Base-by-base conservation (phyloP, 768 basidiomycete species). In the Podaxis sp. region DNA sequence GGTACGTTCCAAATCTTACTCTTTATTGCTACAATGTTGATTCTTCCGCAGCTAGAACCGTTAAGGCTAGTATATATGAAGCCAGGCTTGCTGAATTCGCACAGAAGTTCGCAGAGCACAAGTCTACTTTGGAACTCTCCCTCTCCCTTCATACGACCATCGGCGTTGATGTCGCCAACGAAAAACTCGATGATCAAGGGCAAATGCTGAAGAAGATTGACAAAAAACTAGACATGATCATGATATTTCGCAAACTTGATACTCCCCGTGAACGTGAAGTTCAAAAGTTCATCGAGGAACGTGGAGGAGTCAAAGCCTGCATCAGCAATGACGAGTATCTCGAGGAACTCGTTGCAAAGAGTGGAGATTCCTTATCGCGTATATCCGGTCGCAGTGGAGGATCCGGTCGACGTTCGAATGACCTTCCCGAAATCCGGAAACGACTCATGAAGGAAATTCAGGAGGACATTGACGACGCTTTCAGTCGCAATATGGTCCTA, bases 241-340 rank as follows among this genome's bases (percentile, higher is more conserved):
- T 73, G 15, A 69, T 81, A 27, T 77, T 80, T 54, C 68, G 73
- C 22, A 73, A 72, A 49, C 64, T 79, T 3, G 74, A 79, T n/a
- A 73, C 78, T 0, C 74, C 77, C 2, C 72, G 75, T 13, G 78
- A 80, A 63, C 69, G 70, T 51, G 77, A 80, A 25, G 55, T 79
- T 1, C 65, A 70, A 13, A 71, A 71, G 54, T 75, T 80, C 54
- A 74, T 82, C 19, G 69, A 74, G n/a, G 68, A 72, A 9, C 71
- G 77, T 40, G 80, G 80, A 2, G 80, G 80, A 1, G 70, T 67
- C 0, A 73, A 73, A 29, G 71, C 72, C 3, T 76, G 73, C 54
- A 64, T 78, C 7, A 68, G 68, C 13, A 74, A 76, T 50, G 75
- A 79, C 47, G 66, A 69, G 13, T 66, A 73, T 12, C 65, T 80